Evolutionary conservation across 345 rosid species (phyloP), one percentile per base, ranked within the genome.

Genomic region (Turritis glabra): DNA sequence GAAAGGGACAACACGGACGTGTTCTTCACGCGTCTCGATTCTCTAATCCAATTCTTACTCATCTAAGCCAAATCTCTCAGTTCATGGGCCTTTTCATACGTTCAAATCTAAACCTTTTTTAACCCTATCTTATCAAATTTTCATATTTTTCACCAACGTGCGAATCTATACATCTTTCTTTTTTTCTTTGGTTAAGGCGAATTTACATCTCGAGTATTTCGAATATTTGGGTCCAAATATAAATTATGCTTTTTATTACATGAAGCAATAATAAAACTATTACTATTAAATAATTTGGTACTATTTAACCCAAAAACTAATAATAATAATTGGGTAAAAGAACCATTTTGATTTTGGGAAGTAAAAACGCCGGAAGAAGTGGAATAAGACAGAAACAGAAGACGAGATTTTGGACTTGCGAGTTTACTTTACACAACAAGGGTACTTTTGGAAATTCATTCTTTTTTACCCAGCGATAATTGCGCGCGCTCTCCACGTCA

Each of bases 401-500:
- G 32, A 61, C 61, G 69, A 72, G 70, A 61, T 8, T 14, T 37
- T 48, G 26, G 66, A 19, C 56, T 58, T 18, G 1, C 43, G 26
- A 32, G 63, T 32, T 57, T 1, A 23, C 23, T 23, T 23, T 25
- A 60, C 19, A 22, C 14, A n/a, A 4, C 0, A 40, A 61, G 57
- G 66, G 61, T 55, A 77, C 7, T 8, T 43, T 53, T 33, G 76
- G 40, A 55, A 63, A 43, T 19, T 48, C 2, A 6, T 13, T 1
- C 2, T 9, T 40, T 59, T 51, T 60, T 29, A 2, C 21, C 75
- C 85, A 85, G 89, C 92, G 90, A 89, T 80, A 84, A 82, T 91
- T 85, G 83, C 94, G 97, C 88, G 89, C 81, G 94, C 79, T 85
- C 73, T 71, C 85, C 94, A 89, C 82, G 97, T 86, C 92, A 83